Base-by-base conservation (phyloP, 768 basidiomycete species). In the Suillus luteus region DNA sequence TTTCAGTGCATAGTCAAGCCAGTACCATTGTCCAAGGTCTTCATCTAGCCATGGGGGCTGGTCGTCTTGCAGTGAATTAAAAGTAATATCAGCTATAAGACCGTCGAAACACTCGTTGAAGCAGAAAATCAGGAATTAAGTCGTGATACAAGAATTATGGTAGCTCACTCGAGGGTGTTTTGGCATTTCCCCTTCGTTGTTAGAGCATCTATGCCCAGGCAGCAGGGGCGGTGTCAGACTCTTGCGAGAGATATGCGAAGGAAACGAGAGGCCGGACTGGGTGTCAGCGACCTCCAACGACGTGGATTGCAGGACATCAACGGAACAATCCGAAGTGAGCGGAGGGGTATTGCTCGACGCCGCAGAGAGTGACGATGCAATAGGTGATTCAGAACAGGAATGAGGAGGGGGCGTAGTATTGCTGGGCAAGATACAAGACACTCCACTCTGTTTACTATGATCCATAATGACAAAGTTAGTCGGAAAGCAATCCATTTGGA, bases 1-100 rank as follows among this genome's bases (percentile, higher is more conserved):
- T 69, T 80, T 77, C 10, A 83, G 70, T 5, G 78, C 78, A 65
- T 82, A 81, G 57, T 81, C 79, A 37, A 82, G 68, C 11, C 80
- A 80, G 46, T 75, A 77, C 81, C 82, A 82, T 66, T 79, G 81
- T 6, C 77, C 75, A 17, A 69, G 68, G 37, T 54, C 19, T 11
- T 43, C 40, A 37, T 51, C 46, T 24, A 54, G 11, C 41, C 49
- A 49, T 8, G 24, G 55, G 2, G 46, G 38, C 52, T 58, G 48
- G 27, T 11, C 33, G 35, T 15, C 54, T 31, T 41, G 38, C 52
- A 19, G 37, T 48, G 33, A 37, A 62, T 41, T 8, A 55, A 40
- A 33, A 54, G 24, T 65, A 63, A 61, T 70, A 67, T 48, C 70
- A 66, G 40, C 73, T 27, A 65, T 70, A 14, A 72, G 66, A 27